Evolutionary conservation across 225 moss, liverwort and hornwort species (phyloP), one percentile per base, ranked within the genome.

Genomic region (Climacium dendroides): DNA sequence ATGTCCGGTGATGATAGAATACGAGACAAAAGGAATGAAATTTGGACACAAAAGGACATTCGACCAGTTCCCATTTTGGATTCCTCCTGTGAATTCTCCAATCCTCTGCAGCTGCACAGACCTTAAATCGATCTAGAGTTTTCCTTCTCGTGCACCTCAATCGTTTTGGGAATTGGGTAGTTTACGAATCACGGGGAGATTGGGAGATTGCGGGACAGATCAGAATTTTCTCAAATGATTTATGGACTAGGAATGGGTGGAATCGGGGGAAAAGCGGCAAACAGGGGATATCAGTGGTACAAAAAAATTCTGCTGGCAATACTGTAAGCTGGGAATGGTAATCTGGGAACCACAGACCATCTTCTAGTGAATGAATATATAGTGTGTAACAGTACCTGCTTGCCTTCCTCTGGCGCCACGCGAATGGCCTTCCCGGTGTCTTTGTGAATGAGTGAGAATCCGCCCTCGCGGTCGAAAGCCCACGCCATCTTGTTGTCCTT

Each of bases 401-500:
- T 90, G n/a, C 93, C 92, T 29, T 83, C 65, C 66, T 87, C 89
- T 43, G 87, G 72, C 11, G 90, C 60, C 30, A 85, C 85, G 17
- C 87, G 82, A 39, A 93, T 87, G 77, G 92, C 93, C 67, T 90
- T 87, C 35, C 74, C 78, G 7, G 93, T 89, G 63, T 90, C 85
- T 39, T 90, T 76, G 87, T 93, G 91, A 47, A 93, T 48, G 34
- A 93, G 70, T 2, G 87, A 90, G 63, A 92, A 93, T 9, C 90
- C 93, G 15, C 86, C 92, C 65, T 60, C 13, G 54, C 83, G 87
- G 57, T 90, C 89, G 7, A 87, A 87, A 13, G 52, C 39, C 87
- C 87, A 91, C 9, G 90, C 91, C 93, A 93, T 93, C 85, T 86
- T 91, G 81, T 87, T 83, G 43, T 93, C 93, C 71, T 86, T 89